These are phyloP conservation scores for Leccinum variicolor DNA, from an alignment of 768 basidiomycete species.

Conservation along the genomic window DNA sequence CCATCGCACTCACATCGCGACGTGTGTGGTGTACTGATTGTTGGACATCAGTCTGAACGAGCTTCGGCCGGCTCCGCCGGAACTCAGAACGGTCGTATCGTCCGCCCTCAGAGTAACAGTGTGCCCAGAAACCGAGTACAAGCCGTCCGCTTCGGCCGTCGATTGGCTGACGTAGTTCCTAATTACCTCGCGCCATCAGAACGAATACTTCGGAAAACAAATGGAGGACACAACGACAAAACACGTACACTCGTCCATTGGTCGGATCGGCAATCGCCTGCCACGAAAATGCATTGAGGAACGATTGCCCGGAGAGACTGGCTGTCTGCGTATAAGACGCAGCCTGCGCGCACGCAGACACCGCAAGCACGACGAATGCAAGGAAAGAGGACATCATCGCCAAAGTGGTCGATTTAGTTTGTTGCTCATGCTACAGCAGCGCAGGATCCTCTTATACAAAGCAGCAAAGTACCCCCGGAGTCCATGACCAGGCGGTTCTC, in stretches of 20 bases:
- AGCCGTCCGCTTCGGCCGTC: slow-evolving; percentile 50
- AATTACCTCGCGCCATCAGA: not conserved
- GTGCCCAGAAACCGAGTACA: slow-evolving; percentile 53
- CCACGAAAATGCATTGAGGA: slow-evolving; percentile 36
- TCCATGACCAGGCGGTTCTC: not conserved
- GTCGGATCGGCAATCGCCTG: slow-evolving; percentile 33
- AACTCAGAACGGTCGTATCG: slow-evolving; percentile 26
- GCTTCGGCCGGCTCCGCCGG: slow-evolving; percentile 32
- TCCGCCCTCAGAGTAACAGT: slow-evolving; percentile 33
- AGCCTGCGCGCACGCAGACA: slow-evolving; percentile 22
- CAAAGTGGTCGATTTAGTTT: not conserved
- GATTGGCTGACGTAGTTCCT: slow-evolving; percentile 44
- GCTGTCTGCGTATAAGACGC: slow-evolving; percentile 45
- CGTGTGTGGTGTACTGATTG: slow-evolving; percentile 30
- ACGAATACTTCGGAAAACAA: not conserved
- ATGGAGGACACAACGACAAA: not conserved
- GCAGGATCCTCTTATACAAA: slow-evolving; percentile 8
- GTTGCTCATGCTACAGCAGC: not conserved
- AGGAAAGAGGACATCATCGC: slow-evolving; percentile 4
- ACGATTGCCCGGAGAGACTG: slow-evolving; percentile 48
- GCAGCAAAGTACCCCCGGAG: not conserved
- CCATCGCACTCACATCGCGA: slow-evolving; percentile 27
- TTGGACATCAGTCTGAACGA: slow-evolving; percentile 36
- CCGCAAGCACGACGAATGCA: slow-evolving; percentile 6
- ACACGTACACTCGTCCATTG: slow-evolving; percentile 31